Conservation (phyloP, 192 early-diverging fungal species). For the Coemansia sp. region DNA sequence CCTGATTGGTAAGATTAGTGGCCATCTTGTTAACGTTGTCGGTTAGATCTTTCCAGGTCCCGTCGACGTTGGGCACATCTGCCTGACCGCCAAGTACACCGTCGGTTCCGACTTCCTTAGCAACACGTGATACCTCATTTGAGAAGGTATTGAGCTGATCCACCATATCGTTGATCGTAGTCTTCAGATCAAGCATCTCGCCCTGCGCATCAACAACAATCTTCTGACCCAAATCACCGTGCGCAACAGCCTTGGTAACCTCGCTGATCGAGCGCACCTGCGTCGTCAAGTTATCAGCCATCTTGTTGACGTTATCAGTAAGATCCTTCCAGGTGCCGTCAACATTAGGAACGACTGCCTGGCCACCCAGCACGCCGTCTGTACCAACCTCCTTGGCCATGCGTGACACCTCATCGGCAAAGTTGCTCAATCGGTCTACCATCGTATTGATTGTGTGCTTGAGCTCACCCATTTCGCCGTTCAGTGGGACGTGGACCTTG, state of each 20-base stretch:
- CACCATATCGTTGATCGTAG: too few relatives aligned
- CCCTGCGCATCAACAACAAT: too few relatives aligned
- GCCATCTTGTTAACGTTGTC: slow-evolving; percentile 69
- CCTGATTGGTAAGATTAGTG: slow-evolving; percentile 60
- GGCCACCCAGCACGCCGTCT: slow-evolving; percentile 64
- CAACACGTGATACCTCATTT: too few relatives aligned
- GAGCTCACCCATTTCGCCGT: slow-evolving; percentile 62
- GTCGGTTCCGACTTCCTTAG: too few relatives aligned
- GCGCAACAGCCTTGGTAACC: slow-evolving; percentile 56
- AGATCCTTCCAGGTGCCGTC: slow-evolving; percentile 63
- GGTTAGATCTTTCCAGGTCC: too few relatives aligned
- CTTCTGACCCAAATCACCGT: slow-evolving; percentile 55
- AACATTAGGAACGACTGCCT: slow-evolving; percentile 58
- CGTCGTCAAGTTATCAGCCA: slow-evolving; percentile 57
- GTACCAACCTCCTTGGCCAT: slow-evolving; percentile 70
- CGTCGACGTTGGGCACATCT: too few relatives aligned
- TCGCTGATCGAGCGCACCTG: slow-evolving; percentile 58
- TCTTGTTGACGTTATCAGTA: slow-evolving; percentile 59
- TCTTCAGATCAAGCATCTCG: too few relatives aligned
- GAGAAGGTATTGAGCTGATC: too few relatives aligned
- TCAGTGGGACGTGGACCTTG: slow-evolving; percentile 7
- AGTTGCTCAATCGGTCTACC: slow-evolving; percentile 38
- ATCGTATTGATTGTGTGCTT: too few relatives aligned
- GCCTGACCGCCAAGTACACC: too few relatives aligned
- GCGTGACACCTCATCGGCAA: slow-evolving; percentile 63